A percentile compares a stretch with the other conserved stretches of the same genome.
Conservation (phyloP, 768 basidiomycete species). For the Boletus speciosus region DNA sequence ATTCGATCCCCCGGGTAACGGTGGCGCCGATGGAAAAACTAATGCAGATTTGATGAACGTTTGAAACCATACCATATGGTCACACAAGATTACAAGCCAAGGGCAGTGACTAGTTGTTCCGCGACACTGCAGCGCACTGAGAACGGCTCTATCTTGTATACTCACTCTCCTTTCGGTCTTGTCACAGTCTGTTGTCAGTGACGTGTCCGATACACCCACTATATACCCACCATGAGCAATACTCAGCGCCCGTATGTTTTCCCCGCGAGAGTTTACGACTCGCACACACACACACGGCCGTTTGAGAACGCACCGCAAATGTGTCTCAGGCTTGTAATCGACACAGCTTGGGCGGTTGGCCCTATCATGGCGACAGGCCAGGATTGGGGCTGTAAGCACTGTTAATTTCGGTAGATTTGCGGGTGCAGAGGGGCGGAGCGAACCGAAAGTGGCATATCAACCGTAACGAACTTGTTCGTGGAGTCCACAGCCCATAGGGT, state of each 20-base stretch:
- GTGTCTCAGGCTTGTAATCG: conserved; percentile 3
- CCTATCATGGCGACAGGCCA: not conserved
- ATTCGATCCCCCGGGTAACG: conserved; percentile 1
- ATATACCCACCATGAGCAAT: not conserved
- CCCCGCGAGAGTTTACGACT: not conserved
- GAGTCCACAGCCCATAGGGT: too few relatives aligned
- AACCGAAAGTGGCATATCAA: not conserved
- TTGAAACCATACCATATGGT: too few relatives aligned
- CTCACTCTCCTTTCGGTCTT: conserved; percentile 4
- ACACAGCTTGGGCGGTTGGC: not conserved
- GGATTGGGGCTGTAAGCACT: not conserved
- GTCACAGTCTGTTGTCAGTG: not conserved
- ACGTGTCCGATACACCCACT: not conserved
- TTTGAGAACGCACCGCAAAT: not conserved
- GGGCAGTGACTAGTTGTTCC: conserved; percentile 8
- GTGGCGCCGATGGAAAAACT: not conserved
- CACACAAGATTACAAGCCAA: not conserved
- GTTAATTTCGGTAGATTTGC: conserved; percentile 1
- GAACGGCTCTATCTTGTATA: not conserved
- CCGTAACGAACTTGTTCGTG: not conserved
- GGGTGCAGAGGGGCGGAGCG: not conserved
- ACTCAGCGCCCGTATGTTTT: not conserved
- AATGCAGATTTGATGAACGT: too few relatives aligned
- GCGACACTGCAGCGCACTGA: conserved; percentile 10
- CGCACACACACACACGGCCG: not conserved